Evolutionary conservation across 805 yeast species (phyloP), one percentile per base, ranked within the genome.

Genomic region (Teunomyces atbi): DNA sequence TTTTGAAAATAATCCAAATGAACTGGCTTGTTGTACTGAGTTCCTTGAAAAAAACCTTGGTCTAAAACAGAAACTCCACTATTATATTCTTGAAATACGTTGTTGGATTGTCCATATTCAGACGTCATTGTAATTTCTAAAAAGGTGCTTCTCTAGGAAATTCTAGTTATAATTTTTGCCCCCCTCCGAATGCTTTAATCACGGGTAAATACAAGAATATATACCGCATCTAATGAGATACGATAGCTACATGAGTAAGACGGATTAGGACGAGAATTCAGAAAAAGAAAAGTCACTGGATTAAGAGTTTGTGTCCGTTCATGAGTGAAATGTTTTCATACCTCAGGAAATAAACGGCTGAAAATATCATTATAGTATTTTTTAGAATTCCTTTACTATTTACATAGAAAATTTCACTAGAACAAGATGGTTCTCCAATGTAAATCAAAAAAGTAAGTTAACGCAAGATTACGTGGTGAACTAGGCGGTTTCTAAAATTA

Each of bases 381-480:
- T 13, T 30, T 30, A 13, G 28, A 36, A 19, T n/a, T 21, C 21
- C 42, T 19, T 21, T n/a, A 7, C 13, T 20, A 38, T 37, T 23
- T 30, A 30, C 8, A 30, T 41, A 30, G 18, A 29, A 15, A 30
- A 30, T 30, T 30, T 30, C 33, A 30, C 16, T 7, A 15, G 16
- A 30, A 15, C 16, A 15, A 30, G 18, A 30, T 30, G n/a, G 18
- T 30, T 30, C 33, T 16, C 33, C 33, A 30, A 13, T 33, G 1
- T 33, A 11, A 6, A 33, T 15, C 20, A 15, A 11, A 11, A 11
- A 33, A 13, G 49, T 38, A 28, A 18, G 7, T 23, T 27, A 19
- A 42, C 27, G 49, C 49, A 42, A 34, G 46, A 18, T 33, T 28
- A 46, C 29, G 46, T 42, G 13, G 42, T 36, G 11, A 27, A n/a